These are phyloP conservation scores for Phoma sp. DNA, from an alignment of 2,329 filamentous ascomycete species.

Conservation along the genomic window DNA sequence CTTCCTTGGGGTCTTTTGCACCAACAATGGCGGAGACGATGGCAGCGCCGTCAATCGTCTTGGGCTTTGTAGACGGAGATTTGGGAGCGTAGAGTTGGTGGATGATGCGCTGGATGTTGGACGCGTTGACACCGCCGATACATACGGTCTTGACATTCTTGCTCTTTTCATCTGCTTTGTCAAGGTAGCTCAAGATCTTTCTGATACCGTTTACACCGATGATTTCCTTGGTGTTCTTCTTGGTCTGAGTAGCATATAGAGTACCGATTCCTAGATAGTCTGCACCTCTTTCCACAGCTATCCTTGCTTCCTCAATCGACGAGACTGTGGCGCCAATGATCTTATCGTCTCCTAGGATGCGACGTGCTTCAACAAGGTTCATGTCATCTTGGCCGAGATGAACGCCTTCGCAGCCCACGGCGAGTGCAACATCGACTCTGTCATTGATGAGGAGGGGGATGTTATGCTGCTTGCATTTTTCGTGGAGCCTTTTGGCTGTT, in stretches of 20 bases:
- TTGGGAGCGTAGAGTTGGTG: slow-evolving; percentile 66
- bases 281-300: slow-evolving; percentile 76
- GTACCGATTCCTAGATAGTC: slow-evolving; percentile 93
- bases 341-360: slow-evolving; percentile 73
- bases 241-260: slow-evolving; percentile 80
- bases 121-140: slow-evolving; percentile 85
- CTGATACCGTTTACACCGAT: slow-evolving; percentile 76
- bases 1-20: slow-evolving; percentile 68
- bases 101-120: slow-evolving; percentile 76
- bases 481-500: slow-evolving; percentile 74
- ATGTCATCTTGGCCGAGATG: slow-evolving; percentile 97
- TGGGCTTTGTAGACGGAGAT: slow-evolving; percentile 46
- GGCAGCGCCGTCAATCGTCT: slow-evolving; percentile 78
- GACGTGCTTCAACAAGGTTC: slow-evolving; percentile 70
- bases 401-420: slow-evolving; percentile 86
- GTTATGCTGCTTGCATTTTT: slow-evolving; percentile 68
- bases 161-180: slow-evolving; percentile 38
- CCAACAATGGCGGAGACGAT: slow-evolving; percentile 89
- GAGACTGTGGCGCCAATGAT: slow-evolving; percentile 92
- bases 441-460: slow-evolving; percentile 94
- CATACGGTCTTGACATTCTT: slow-evolving; percentile 66
- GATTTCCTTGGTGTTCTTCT: slow-evolving; percentile 84
- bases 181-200: slow-evolving; percentile 68
- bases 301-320: slow-evolving; percentile 72
- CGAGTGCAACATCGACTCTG: slow-evolving; percentile 84